Evolutionary conservation across 257 asterid genomes (phyloP).

Genomic region (Solanum pimpinellifolium): DNA sequence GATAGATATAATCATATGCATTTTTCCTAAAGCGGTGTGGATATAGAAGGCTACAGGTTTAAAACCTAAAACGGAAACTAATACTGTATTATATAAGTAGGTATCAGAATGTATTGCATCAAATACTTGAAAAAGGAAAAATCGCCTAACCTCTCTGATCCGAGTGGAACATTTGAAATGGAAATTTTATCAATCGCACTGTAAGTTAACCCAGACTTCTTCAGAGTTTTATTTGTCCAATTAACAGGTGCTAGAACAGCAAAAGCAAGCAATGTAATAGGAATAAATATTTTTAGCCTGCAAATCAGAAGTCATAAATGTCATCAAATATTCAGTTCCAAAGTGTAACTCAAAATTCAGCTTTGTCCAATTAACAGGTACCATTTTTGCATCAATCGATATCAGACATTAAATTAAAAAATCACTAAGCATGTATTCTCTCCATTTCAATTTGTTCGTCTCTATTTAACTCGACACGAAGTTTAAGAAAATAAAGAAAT

Average conservation of each 20-base stretch:
- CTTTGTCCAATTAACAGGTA: not conserved
- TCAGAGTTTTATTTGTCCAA: constrained; percentile 79
- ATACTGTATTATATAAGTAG: not conserved
- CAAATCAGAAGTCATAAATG: constrained; percentile 10
- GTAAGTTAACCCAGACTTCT: constrained; percentile 29
- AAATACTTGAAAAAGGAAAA: not conserved
- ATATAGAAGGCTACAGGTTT: not conserved
- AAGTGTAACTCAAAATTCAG: not conserved
- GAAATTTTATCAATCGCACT: constrained; percentile 86
- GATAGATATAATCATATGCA: not conserved
- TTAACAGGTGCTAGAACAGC: constrained; percentile 78
- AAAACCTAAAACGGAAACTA: not conserved
- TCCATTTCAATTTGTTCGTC: not conserved
- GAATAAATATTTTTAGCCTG: constrained; percentile 89
- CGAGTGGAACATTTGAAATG: constrained; percentile 64
- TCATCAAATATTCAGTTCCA: not conserved
- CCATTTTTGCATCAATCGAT: not conserved
- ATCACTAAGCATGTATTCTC: not conserved
- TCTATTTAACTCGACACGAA: not conserved
- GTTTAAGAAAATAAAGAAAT: not conserved
- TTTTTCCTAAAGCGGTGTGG: not conserved
- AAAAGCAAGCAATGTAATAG: constrained; percentile 69
- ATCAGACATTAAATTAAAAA: not conserved
- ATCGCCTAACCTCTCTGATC: constrained; percentile 54
- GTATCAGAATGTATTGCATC: not conserved